Evolutionary conservation across 768 basidiomycete genomes (phyloP).

Genomic region (Roridomyces roridus): DNA sequence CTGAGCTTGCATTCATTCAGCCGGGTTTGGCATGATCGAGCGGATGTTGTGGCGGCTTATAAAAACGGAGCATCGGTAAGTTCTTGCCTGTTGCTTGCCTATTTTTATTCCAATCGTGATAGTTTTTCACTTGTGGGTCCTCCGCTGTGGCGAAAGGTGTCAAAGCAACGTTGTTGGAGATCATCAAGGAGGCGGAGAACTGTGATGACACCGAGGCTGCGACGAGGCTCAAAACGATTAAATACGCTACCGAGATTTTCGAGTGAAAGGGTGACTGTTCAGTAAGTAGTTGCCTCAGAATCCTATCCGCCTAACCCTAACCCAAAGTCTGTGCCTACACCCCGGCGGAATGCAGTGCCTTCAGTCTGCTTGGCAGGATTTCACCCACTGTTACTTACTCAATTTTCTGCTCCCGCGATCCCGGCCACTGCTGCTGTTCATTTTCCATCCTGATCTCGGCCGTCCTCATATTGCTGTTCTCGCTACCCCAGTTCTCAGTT

Average conservation of each 20-base stretch:
- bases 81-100: background rate
- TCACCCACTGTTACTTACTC: no score
- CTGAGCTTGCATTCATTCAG: constrained; percentile 26
- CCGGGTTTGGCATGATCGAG: constrained; percentile 50
- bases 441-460: no score
- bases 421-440: no score
- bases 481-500: no score
- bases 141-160: constrained; percentile 45
- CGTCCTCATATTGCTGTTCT: no score
- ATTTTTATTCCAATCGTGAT: background rate
- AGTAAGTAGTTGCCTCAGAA: no score
- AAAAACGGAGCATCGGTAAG: constrained; percentile 41
- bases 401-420: no score
- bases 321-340: no score
- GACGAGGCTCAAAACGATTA: constrained; percentile 37
- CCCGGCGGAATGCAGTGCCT: no score
- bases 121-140: constrained; percentile 54
- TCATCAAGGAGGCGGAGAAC: constrained; percentile 36
- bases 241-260: constrained; percentile 54
- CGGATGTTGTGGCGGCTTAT: constrained; percentile 39
- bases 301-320: no score
- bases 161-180: constrained; percentile 40
- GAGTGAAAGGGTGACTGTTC: no score
- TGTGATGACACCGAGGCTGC: constrained; percentile 34
- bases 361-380: no score